Evolutionary conservation across 352 stramenopile genomes (phyloP).

Genomic region (Globisporangium paddicum): DNA sequence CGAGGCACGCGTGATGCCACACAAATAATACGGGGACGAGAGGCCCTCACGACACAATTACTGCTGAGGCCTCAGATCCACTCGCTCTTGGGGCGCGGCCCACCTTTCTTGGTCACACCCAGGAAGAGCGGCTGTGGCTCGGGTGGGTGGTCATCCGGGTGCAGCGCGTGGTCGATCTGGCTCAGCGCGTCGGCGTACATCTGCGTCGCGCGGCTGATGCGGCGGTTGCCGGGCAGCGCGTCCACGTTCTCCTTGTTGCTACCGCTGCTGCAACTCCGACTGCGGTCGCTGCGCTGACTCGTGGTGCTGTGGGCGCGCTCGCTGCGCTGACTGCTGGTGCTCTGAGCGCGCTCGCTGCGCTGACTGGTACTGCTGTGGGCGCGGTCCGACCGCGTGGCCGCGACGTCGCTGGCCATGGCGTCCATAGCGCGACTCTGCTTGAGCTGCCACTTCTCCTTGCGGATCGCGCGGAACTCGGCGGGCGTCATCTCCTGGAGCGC

Average conservation of each 20-base stretch:
- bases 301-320: conserved; percentile 21
- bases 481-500: conserved; percentile 19
- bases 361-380: conserved; percentile 21
- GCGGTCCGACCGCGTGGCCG: conserved; percentile 17
- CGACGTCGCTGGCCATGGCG: not conserved
- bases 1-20: not conserved
- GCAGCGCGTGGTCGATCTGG: conserved; percentile 42
- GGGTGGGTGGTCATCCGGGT: conserved; percentile 24
- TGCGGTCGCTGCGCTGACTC: conserved; percentile 10
- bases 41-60: too few species aligned
- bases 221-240: conserved; percentile 23
- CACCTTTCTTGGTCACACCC: conserved; percentile 39
- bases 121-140: conserved; percentile 50
- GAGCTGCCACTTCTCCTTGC: conserved; percentile 24
- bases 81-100: conserved; percentile 9
- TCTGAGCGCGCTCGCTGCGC: too few species aligned
- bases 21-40: not conserved
- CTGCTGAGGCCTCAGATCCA: not conserved
- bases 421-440: conserved; percentile 8
- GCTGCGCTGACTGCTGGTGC: conserved; percentile 4
- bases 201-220: conserved; percentile 48
- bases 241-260: conserved; percentile 16
- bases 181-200: conserved; percentile 53
- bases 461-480: conserved; percentile 25
- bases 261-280: conserved; percentile 3